These are phyloP conservation scores for Decorospora gaudefroyi DNA, from an alignment of 2,329 filamentous ascomycete species.

Conservation along the genomic window DNA sequence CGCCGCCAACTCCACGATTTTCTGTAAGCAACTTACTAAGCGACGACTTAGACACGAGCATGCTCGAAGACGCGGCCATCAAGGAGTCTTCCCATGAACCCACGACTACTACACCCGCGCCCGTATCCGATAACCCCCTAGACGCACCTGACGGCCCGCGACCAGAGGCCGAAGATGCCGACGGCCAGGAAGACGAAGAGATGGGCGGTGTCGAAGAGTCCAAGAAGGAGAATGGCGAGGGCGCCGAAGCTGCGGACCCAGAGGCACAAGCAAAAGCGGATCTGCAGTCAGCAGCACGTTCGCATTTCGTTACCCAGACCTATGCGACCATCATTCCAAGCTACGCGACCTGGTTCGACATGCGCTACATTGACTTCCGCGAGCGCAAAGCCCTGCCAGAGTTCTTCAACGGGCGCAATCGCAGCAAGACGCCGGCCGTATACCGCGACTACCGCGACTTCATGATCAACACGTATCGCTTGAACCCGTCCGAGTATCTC, in stretches of 20 bases:
- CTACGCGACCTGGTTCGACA: conserved; percentile 99
- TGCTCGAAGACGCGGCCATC: conserved; percentile 47
- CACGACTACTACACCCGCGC: conserved; percentile 61
- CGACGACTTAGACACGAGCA: conserved; percentile 62
- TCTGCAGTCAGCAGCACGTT: conserved; percentile 82
- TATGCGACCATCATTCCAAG: conserved; percentile 96
- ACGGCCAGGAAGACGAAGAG: conserved; percentile 72
- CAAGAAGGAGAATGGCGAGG: conserved; percentile 46
- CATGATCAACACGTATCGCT: conserved; percentile 98
- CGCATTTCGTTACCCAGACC: conserved; percentile 89
- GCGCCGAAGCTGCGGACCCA: conserved; percentile 40
- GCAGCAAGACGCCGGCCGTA: conserved; percentile 94
- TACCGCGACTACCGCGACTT: conserved; percentile 99
- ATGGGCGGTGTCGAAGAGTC: conserved; percentile 53
- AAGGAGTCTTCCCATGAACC: conserved; percentile 59
- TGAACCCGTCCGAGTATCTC: conserved; percentile 94
- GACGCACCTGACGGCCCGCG: conserved; percentile 69
- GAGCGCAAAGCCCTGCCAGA: conserved; percentile 95
- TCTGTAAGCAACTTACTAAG: conserved; percentile 5
- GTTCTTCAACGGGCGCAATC: conserved; percentile 97
- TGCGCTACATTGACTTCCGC: conserved; percentile 87
- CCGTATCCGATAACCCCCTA: conserved; percentile 65
- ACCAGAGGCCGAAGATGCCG: conserved; percentile 59
- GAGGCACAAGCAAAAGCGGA: conserved; percentile 74
- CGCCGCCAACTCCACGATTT: not conserved